Base-by-base conservation (phyloP, 768 basidiomycete species). In the Psilocybe tampanensis region DNA sequence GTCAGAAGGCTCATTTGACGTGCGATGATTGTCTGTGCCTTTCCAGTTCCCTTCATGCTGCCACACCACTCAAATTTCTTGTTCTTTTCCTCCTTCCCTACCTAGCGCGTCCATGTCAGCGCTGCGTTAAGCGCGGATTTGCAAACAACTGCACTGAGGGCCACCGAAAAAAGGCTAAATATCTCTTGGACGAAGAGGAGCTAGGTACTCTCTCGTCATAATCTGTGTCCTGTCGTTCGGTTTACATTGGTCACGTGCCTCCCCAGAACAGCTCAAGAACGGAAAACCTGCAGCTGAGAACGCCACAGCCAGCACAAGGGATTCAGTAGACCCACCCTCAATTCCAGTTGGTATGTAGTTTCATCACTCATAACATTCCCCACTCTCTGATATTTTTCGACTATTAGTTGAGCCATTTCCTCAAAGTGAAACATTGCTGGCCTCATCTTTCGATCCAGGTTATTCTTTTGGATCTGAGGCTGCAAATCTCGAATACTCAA, bases 1-100 rank as follows among this genome's bases (percentile, higher is more conserved):
- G 96, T 72, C 95, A 98, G 74, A 96, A 94, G 72, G 94, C 95
- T 2, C 96, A 98, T 73, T 78, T 98, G 63, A 98, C 96, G n/a
- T 98, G 96, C 71, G 95, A 98, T 71, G 96, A 98, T 68, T 86
- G 96, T 97, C 68, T 70, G 92, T 84, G 34, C 64, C 49, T 50
- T 43, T 55, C 62, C 49, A 55, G 58, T 58, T 66, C 33, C 48
- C 41, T 39, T 58, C 52, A 58, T 56, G 64, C 66, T 69, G 56
- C 39, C 39, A 61, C 47, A 22, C 59, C 42, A 48, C 52, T 29
- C 50, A 56, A 47, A 34, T 56, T 57, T 57, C 52, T 47, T 54
- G 33, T 58, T 45, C 55, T 52, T 54, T 59, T 59, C 62, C 66
- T 63, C 54, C 32, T 60, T 60, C 29, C 54, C 60, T 60, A 55